Percentiles rank a stretch among this genome's conserved stretches.
phyloP scores from a whole-genome alignment of 208 protist species.

The Blechomonas ayalai region DNA sequence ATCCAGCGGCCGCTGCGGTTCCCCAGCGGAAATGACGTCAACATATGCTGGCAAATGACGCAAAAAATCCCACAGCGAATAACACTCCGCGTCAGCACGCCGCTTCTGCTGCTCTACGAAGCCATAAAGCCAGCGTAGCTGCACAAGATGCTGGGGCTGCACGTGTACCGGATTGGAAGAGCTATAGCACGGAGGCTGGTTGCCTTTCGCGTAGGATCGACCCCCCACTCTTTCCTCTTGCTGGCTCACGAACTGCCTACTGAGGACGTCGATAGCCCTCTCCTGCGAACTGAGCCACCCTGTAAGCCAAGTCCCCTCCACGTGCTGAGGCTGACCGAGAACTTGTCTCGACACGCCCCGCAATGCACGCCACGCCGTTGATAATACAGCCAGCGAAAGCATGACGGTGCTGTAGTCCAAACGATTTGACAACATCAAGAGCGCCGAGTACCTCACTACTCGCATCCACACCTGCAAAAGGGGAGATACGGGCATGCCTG shows the following conservation, averaged over 20 bases:
- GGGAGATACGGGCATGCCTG: not conserved
- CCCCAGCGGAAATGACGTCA: slow-evolving; percentile 23
- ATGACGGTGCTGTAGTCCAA: slow-evolving; percentile 5
- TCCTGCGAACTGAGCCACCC: too few species aligned
- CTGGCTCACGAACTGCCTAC: too few species aligned
- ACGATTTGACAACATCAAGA: slow-evolving; percentile 10
- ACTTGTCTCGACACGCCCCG: too few species aligned
- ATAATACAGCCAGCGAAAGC: not conserved
- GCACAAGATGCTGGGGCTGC: too few species aligned
- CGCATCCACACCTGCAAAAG: not conserved
- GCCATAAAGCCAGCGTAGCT: not conserved
- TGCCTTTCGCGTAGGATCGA: too few species aligned
- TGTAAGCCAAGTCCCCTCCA: too few species aligned
- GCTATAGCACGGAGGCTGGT: too few species aligned
- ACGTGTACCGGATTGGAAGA: too few species aligned
- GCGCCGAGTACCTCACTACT: slow-evolving; percentile 4
- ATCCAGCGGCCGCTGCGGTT: slow-evolving; percentile 12
- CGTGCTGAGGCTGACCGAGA: too few species aligned
- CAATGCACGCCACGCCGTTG: too few species aligned
- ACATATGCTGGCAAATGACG: slow-evolving; percentile 11
- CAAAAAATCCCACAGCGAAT: slow-evolving; percentile 28
- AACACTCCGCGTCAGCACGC: slow-evolving; percentile 9
- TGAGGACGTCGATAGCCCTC: too few species aligned
- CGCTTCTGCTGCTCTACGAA: not conserved
- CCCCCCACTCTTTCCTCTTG: too few species aligned